Evolutionary conservation across 2,329 filamentous ascomycete species (phyloP).

Genomic region (Paecilomyces sp.): DNA sequence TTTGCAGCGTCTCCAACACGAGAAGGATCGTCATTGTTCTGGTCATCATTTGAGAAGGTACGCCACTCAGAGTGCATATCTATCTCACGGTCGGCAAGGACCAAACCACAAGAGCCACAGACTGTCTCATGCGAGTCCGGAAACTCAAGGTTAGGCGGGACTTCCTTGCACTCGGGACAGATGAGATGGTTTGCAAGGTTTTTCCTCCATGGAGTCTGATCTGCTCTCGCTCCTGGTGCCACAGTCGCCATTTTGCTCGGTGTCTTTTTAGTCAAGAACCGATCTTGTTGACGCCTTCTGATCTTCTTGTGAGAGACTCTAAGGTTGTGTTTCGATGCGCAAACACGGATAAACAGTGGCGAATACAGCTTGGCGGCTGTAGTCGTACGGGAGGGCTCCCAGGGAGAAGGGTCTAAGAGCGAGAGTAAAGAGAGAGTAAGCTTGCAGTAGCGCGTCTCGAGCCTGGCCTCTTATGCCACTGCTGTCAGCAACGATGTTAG

Average conservation of each 20-base stretch:
- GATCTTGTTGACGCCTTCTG: slow-evolving; percentile 33
- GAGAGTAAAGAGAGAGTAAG: slow-evolving; percentile 9
- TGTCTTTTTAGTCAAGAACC: slow-evolving; percentile 21
- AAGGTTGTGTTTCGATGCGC: slow-evolving; percentile 42
- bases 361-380: slow-evolving; percentile 62
- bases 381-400: slow-evolving; percentile 14
- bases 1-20: slow-evolving; percentile 95
- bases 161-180: slow-evolving; percentile 85
- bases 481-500: slow-evolving; percentile 26
- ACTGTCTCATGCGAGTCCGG: slow-evolving; percentile 92
- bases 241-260: slow-evolving; percentile 27
- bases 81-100: slow-evolving; percentile 83
- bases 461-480: slow-evolving; percentile 21
- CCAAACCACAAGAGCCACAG: slow-evolving; percentile 83
- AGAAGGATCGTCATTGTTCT: slow-evolving; percentile 91
- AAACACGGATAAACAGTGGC: slow-evolving; percentile 58
- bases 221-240: slow-evolving; percentile 33
- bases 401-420: neutral
- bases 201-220: slow-evolving; percentile 57
- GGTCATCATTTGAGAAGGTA: slow-evolving; percentile 97
- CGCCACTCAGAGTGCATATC: slow-evolving; percentile 98
- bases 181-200: slow-evolving; percentile 81
- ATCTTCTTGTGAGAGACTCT: slow-evolving; percentile 37
- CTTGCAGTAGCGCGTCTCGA: slow-evolving; percentile 15
- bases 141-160: slow-evolving; percentile 86